A percentile compares a stretch with the other conserved stretches of the same genome.
These are phyloP conservation scores for Acanthamoeba divionensis DNA, from an alignment of 208 protist species.

Conservation along the genomic window DNA sequence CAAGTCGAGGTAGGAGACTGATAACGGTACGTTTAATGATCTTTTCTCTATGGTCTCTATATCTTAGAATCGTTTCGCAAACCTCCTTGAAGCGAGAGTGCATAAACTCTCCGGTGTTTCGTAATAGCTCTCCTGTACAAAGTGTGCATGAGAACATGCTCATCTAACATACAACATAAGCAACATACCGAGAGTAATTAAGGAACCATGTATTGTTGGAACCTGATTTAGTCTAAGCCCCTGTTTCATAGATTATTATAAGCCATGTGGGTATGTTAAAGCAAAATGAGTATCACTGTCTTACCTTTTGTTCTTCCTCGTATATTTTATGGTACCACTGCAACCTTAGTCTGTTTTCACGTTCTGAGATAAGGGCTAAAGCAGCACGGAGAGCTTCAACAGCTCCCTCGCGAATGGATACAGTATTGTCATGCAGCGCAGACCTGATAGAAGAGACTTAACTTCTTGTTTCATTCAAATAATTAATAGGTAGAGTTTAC, in stretches of 20 bases:
- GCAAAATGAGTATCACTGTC: not conserved
- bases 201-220: slow-evolving; percentile 76
- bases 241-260: slow-evolving; percentile 33
- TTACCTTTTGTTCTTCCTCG: slow-evolving; percentile 74
- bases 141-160: not conserved
- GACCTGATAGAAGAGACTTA: not conserved
- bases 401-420: slow-evolving; percentile 9
- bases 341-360: slow-evolving; percentile 69
- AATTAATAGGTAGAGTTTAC: not conserved
- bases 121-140: slow-evolving; percentile 66
- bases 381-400: slow-evolving; percentile 72
- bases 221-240: slow-evolving; percentile 41
- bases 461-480: not conserved
- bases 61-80: slow-evolving; percentile 72
- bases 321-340: slow-evolving; percentile 81
- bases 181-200: slow-evolving; percentile 66
- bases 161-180: not conserved
- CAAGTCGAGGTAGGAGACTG: slow-evolving; percentile 68
- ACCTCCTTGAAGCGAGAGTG: slow-evolving; percentile 61
- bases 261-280: not conserved
- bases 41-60: slow-evolving; percentile 65
- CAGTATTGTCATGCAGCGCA: slow-evolving; percentile 75
- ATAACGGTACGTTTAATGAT: slow-evolving; percentile 74
- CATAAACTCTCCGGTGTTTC: slow-evolving; percentile 66
- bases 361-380: slow-evolving; percentile 74